Evolutionary conservation across 208 protist genomes (phyloP).

Genomic region (Phytomonas sp.): DNA sequence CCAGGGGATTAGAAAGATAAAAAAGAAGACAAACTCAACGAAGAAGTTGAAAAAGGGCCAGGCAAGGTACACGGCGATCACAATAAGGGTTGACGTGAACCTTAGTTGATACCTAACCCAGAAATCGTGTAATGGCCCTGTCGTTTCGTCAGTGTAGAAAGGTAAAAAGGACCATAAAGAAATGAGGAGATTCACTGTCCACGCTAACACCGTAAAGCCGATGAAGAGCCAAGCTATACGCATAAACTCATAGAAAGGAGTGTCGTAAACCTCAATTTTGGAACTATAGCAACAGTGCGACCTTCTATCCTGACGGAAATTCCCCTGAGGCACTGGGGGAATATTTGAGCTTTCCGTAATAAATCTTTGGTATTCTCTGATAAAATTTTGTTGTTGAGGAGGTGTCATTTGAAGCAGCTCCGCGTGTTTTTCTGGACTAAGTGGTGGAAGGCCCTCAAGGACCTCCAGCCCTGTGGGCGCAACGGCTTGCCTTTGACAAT

Average conservation of each 20-base stretch:
- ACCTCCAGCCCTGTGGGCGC: background rate
- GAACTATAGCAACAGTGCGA: background rate
- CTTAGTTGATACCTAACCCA: constrained; percentile 35
- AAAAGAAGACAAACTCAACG: constrained; percentile 47
- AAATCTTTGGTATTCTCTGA: constrained; percentile 26
- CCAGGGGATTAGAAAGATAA: constrained; percentile 62
- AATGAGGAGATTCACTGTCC: constrained; percentile 39
- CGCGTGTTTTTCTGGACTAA: constrained; percentile 29
- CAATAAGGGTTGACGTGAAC: constrained; percentile 39
- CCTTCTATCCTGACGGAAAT: background rate
- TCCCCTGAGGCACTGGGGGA: background rate
- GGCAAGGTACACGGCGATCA: constrained; percentile 63
- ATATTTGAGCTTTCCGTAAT: background rate
- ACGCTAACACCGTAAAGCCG: constrained; percentile 56
- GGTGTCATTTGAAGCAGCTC: constrained; percentile 39
- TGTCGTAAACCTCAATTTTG: constrained; percentile 69
- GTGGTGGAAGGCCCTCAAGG: constrained; percentile 10
- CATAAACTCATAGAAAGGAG: constrained; percentile 77
- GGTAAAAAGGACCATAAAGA: constrained; percentile 53
- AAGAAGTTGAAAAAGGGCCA: constrained; percentile 67
- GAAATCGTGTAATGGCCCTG: constrained; percentile 46
- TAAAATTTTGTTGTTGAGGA: constrained; percentile 39
- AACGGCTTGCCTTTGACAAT: constrained; percentile 7
- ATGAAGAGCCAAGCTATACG: constrained; percentile 70
- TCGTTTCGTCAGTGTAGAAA: constrained; percentile 42